A percentile compares a stretch with the other conserved stretches of the same genome.
Conservation (phyloP, 1,284 basidiomycete species). For the Stygiomarasmius scandens region DNA sequence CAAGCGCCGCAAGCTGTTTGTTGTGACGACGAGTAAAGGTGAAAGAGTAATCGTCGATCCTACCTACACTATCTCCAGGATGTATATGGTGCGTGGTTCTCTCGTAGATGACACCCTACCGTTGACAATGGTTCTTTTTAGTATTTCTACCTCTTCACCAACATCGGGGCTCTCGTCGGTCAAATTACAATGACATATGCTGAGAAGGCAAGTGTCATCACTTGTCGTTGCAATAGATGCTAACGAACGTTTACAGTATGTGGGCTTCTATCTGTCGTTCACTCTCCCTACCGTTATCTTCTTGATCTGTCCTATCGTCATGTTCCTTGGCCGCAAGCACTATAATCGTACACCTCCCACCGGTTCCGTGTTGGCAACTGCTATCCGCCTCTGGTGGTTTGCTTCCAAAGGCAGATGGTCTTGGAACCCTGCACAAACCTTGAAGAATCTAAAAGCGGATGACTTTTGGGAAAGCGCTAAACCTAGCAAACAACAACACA, state of each 20-base stretch:
- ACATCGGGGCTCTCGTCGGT: slow-evolving; percentile 73
- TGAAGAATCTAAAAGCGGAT: slow-evolving; percentile 51
- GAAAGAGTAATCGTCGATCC: slow-evolving; percentile 87
- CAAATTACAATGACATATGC: slow-evolving; percentile 74
- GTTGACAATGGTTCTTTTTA: slow-evolving; percentile 24
- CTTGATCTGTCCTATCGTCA: slow-evolving; percentile 68
- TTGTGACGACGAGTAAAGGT: slow-evolving; percentile 57
- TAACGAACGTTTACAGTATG: slow-evolving; percentile 42
- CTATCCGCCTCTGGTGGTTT: slow-evolving; percentile 51
- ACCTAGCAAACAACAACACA: slow-evolving; percentile 55
- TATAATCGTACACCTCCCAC: slow-evolving; percentile 60
- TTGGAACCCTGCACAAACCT: slow-evolving; percentile 53
- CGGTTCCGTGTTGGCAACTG: slow-evolving; percentile 70
- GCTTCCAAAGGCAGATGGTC: slow-evolving; percentile 61
- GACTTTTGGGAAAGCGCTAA: slow-evolving; percentile 85
- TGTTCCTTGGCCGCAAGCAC: slow-evolving; percentile 64
- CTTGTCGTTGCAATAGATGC: background rate
- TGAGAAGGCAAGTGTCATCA: slow-evolving; percentile 53
- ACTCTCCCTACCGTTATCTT: slow-evolving; percentile 71
- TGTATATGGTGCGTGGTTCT: slow-evolving; percentile 63
- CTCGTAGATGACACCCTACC: background rate
- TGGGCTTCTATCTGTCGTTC: slow-evolving; percentile 74
- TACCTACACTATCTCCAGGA: slow-evolving; percentile 64
- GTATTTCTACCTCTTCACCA: slow-evolving; percentile 83
- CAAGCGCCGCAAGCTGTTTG: slow-evolving; percentile 55